These are phyloP conservation scores for Flaveria robusta DNA, from an alignment of 129 eudicot genomes.

Conservation along the genomic window DNA sequence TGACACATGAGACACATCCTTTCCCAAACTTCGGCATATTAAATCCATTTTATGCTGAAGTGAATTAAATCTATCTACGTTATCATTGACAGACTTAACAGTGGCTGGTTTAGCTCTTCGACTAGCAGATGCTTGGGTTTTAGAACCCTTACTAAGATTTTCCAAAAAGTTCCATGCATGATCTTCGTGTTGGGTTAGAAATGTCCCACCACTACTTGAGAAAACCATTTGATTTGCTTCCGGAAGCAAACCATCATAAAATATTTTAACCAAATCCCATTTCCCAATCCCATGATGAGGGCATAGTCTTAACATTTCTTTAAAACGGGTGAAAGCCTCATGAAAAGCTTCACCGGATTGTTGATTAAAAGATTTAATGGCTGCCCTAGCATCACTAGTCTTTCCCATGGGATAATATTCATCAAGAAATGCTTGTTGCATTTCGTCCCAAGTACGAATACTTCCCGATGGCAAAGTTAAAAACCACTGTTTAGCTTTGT, in stretches of 20 bases:
- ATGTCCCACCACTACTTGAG: background rate
- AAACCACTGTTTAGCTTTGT: background rate
- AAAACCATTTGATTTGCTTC: background rate
- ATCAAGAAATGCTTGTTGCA: background rate
- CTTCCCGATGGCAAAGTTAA: background rate
- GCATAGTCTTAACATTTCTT: background rate
- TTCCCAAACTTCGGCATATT: background rate
- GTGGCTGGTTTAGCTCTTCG: background rate
- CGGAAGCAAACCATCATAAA: no score
- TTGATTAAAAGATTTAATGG: background rate
- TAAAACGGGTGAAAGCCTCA: background rate
- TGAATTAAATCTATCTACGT: background rate
- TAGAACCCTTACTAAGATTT: background rate
- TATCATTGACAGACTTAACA: background rate
- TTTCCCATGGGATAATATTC: background rate
- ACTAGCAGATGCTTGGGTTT: background rate
- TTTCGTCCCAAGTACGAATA: background rate
- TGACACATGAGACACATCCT: background rate
- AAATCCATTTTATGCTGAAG: background rate
- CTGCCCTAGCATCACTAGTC: background rate
- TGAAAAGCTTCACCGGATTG: background rate
- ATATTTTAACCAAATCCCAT: background rate
- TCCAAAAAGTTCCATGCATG: background rate
- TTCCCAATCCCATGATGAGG: background rate
- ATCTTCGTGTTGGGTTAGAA: background rate